These are phyloP conservation scores for Plectosphaerella sp. DNA, from an alignment of 2,329 filamentous ascomycete species.

Conservation along the genomic window DNA sequence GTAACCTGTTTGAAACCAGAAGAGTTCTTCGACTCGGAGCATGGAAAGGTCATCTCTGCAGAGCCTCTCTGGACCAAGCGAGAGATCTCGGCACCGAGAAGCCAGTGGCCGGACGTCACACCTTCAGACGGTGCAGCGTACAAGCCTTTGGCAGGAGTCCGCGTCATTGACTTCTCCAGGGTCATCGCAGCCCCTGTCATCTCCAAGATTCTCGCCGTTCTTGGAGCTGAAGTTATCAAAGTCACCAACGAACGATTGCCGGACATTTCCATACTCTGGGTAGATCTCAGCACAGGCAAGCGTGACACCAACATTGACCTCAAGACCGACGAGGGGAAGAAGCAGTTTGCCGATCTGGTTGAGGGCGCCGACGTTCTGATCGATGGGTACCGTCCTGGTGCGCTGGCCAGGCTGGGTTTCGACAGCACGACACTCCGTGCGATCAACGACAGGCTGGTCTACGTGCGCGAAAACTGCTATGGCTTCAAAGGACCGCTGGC, in stretches of 20 bases:
- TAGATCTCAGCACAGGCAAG: slow-evolving; percentile 28
- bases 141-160: slow-evolving; percentile 25
- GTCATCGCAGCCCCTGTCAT: slow-evolving; percentile 28
- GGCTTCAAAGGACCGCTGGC: slow-evolving; percentile 26
- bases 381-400: slow-evolving; percentile 28
- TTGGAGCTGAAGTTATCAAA: slow-evolving; percentile 26
- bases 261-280: slow-evolving; percentile 21
- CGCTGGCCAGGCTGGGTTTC: slow-evolving; percentile 23
- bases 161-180: slow-evolving; percentile 25
- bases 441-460: slow-evolving; percentile 17
- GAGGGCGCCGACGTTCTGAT: slow-evolving; percentile 26
- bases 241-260: slow-evolving; percentile 23
- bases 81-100: background rate
- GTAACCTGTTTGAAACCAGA: slow-evolving; percentile 24
- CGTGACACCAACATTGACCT: slow-evolving; percentile 24
- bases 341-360: slow-evolving; percentile 16
- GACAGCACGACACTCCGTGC: slow-evolving; percentile 11
- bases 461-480: slow-evolving; percentile 29
- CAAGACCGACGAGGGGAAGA: slow-evolving; percentile 19
- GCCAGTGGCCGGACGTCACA: slow-evolving; percentile 13
- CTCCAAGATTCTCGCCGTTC: slow-evolving; percentile 22
- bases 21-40: slow-evolving; percentile 22
- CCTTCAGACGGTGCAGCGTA: slow-evolving; percentile 11
- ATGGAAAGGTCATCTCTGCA: slow-evolving; percentile 17
- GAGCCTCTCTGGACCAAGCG: slow-evolving; percentile 17